Percentiles rank a stretch among this genome's conserved stretches.
phyloP scores from a whole-genome alignment of 2,329 filamentous ascomycete genomes.

The Leptographium lundbergii region DNA sequence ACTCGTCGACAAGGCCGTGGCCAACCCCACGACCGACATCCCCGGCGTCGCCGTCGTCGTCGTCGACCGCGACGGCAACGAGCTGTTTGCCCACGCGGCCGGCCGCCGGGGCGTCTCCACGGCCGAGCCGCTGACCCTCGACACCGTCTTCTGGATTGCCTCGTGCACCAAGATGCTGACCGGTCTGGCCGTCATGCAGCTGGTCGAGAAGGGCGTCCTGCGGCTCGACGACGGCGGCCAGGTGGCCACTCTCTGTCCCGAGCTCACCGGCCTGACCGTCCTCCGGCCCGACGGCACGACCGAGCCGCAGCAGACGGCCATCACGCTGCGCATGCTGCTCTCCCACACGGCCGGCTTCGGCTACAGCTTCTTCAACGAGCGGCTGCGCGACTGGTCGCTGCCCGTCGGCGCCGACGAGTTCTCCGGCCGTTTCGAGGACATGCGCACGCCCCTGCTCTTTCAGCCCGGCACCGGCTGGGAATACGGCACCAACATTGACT shows the following conservation, averaged over 20 bases:
- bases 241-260: constrained; percentile 33
- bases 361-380: constrained; percentile 41
- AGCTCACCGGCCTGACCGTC: constrained; percentile 35
- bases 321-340: constrained; percentile 46
- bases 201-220: constrained; percentile 38
- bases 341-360: constrained; percentile 44
- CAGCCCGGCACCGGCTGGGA: constrained; percentile 33
- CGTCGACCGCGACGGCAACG: constrained; percentile 32
- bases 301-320: constrained; percentile 31
- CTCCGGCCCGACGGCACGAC: constrained; percentile 23
- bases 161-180: constrained; percentile 45
- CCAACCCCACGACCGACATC: constrained; percentile 25
- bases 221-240: constrained; percentile 33
- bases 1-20: constrained; percentile 24
- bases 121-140: constrained; percentile 41
- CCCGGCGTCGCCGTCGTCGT: constrained; percentile 33
- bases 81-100: constrained; percentile 33
- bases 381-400: constrained; percentile 30
- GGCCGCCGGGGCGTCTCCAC: constrained; percentile 31
- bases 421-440: constrained; percentile 32
- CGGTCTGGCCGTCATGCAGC: constrained; percentile 41
- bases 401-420: constrained; percentile 46
- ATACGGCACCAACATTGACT: constrained; percentile 37
- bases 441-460: constrained; percentile 29
- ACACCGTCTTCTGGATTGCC: constrained; percentile 48